Percentiles rank a stretch among this genome's conserved stretches.
Evolutionary conservation across 129 eudicot genomes (phyloP).

Genomic region (Mikania micrantha): DNA sequence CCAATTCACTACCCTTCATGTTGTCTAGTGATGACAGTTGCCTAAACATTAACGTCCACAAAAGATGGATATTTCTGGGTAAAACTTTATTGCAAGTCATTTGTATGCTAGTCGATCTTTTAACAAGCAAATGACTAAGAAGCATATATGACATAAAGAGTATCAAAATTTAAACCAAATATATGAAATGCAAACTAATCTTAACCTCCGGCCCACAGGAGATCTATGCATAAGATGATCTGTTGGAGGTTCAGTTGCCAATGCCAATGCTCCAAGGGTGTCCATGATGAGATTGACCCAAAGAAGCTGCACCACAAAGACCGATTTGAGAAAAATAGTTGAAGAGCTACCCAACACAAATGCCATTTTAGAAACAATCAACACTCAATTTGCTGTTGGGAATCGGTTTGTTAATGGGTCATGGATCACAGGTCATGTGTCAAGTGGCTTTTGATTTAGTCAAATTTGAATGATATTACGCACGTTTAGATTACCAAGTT

Average conservation of each 20-base stretch:
- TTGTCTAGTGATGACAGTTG: neutral
- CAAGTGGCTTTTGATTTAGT: too few species aligned
- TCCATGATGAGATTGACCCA: constrained; percentile 99
- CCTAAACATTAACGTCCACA: neutral
- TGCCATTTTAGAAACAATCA: neutral
- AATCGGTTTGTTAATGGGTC: too few species aligned
- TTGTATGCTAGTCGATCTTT: too few species aligned
- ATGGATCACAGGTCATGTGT: too few species aligned
- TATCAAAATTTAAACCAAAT: neutral
- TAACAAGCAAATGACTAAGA: neutral
- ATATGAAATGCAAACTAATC: constrained; percentile 1
- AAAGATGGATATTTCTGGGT: neutral
- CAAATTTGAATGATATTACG: too few species aligned
- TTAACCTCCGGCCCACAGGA: constrained; percentile 92
- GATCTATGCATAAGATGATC: constrained; percentile 89
- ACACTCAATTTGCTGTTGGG: neutral
- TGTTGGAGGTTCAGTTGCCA: constrained; percentile 98
- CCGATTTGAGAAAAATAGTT: neutral
- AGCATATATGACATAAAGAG: neutral
- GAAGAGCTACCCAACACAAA: neutral
- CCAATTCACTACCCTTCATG: neutral
- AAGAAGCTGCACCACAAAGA: constrained; percentile 56
- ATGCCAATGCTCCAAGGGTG: constrained; percentile 94
- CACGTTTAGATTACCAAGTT: too few species aligned
- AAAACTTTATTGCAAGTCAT: neutral